These are phyloP conservation scores for Ceratobasidium theobromae DNA, from an alignment of 1,284 basidiomycete species.

Conservation along the genomic window DNA sequence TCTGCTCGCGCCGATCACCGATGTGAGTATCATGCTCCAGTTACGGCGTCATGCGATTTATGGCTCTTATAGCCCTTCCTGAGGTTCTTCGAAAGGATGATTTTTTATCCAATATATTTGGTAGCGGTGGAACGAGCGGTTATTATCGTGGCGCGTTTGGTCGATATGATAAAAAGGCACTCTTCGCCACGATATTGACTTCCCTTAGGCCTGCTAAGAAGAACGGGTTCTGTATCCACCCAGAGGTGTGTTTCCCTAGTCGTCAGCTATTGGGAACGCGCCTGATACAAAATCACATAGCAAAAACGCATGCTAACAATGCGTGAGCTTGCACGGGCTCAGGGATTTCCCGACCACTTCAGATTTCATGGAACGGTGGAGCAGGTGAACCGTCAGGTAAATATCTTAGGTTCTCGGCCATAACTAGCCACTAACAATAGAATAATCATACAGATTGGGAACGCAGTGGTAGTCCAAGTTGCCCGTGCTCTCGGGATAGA, in stretches of 20 bases:
- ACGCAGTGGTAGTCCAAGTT: slow-evolving; percentile 18
- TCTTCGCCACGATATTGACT: slow-evolving; percentile 19
- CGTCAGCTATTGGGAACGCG: neutral
- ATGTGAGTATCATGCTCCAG: neutral
- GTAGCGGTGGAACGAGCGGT: slow-evolving; percentile 25
- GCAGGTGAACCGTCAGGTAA: slow-evolving; percentile 29
- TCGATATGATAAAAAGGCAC: slow-evolving; percentile 4
- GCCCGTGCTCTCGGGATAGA: slow-evolving; percentile 10
- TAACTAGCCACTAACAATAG: neutral
- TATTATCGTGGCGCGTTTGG: slow-evolving; percentile 29
- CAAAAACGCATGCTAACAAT: slow-evolving; percentile 30
- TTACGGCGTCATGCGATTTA: neutral
- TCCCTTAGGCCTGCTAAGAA: slow-evolving; percentile 21
- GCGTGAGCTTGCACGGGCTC: slow-evolving; percentile 29
- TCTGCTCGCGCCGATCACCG: slow-evolving; percentile 20
- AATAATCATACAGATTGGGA: slow-evolving; percentile 20
- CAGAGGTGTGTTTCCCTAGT: neutral
- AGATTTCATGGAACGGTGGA: slow-evolving; percentile 13
- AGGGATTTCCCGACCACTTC: slow-evolving; percentile 25
- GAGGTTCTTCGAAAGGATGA: neutral
- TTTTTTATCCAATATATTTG: slow-evolving; percentile 28
- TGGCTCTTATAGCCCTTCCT: neutral
- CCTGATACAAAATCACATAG: neutral
- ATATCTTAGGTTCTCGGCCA: neutral
- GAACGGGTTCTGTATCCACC: slow-evolving; percentile 29